Evolutionary conservation across 2,329 filamentous ascomycete species (phyloP), one percentile per base, ranked within the genome.

Genomic region (Phyllosticta paracitricarpa): DNA sequence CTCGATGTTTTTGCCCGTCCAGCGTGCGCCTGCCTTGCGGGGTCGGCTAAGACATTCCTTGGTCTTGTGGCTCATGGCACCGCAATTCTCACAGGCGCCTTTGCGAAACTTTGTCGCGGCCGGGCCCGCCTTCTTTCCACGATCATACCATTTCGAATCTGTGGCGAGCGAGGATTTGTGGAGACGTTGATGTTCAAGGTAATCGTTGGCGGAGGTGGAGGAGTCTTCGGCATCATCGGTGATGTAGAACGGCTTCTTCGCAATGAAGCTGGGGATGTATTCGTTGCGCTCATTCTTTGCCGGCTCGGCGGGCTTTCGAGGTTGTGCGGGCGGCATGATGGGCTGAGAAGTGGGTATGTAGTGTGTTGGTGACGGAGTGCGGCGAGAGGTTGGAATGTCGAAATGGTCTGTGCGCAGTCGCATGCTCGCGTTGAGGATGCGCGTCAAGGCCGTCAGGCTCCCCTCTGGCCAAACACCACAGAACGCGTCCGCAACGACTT

Each of bases 261-360:
- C 92, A 78, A 99, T 99, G 81, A 97, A 99, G 59, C 89, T 86
- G 5, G 94, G 94, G 70, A 99, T 99, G 81, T 99, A 99, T 74
- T 97, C 77, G 82, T 99, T 99, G 76, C 94, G 91, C 75, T 96
- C 91, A 73, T 96, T 96, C 61, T 82, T 84, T 17, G 82, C 64
- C 70, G 79, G 68, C 65, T 82, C 80, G 54, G 74, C 76, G 17
- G 80, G 80, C 67, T 81, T 82, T 65, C 66, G 68, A 9, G 73
- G 73, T 28, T 79, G 71, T 58, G 77, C 71, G 63, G 79, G 79
- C 66, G 80, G 78, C 76, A 78, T 78, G 35, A 59, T 71, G 59
- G 62, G 51, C 33, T 58, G 40, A n/a, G n/a, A 8, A 14, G 33
- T 9, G 35, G 55, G 10, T 55, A 12, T 40, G 35, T 19, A 6